Conservation (phyloP, 257 asterid genomes). For the Misopates orontium region DNA sequence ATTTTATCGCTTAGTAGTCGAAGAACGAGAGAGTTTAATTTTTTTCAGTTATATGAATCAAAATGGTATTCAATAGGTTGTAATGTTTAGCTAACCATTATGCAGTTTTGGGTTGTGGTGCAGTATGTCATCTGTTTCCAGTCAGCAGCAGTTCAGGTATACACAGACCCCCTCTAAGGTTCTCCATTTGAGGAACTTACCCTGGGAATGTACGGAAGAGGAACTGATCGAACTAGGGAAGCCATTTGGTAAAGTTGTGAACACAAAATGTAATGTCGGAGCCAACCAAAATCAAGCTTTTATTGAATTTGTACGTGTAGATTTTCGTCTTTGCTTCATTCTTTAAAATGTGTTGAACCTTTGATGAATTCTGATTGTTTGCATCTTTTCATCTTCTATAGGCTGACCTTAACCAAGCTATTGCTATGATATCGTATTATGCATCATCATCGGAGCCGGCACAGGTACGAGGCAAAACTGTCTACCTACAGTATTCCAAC, state of each 20-base stretch:
- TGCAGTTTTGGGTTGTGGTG: conserved; percentile 41
- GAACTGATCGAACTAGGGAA: conserved; percentile 89
- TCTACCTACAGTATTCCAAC: conserved; percentile 98
- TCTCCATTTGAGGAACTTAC: conserved; percentile 92
- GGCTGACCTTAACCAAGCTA: conserved; percentile 95
- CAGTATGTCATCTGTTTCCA: conserved; percentile 85
- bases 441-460: conserved; percentile 99
- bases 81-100: conserved; percentile 9
- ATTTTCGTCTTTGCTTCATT: conserved; percentile 15
- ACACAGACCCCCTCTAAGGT: conserved; percentile 98
- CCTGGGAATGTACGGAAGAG: conserved; percentile 98
- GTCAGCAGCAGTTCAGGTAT: conserved; percentile 95
- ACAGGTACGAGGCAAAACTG: conserved; percentile 99
- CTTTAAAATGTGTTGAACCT: background rate
- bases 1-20: no score
- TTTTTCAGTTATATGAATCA: no score
- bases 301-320: conserved; percentile 81
- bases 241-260: conserved; percentile 95
- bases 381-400: conserved; percentile 29
- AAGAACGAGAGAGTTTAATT: no score
- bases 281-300: conserved; percentile 97
- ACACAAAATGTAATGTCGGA: conserved; percentile 98
- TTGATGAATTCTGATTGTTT: conserved; percentile 23
- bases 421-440: conserved; percentile 97
- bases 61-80: no score